Percentiles rank a stretch among this genome's conserved stretches.
phyloP scores from a whole-genome alignment of 495 filamentous ascomycete species.

The Acidomyces sp. region DNA sequence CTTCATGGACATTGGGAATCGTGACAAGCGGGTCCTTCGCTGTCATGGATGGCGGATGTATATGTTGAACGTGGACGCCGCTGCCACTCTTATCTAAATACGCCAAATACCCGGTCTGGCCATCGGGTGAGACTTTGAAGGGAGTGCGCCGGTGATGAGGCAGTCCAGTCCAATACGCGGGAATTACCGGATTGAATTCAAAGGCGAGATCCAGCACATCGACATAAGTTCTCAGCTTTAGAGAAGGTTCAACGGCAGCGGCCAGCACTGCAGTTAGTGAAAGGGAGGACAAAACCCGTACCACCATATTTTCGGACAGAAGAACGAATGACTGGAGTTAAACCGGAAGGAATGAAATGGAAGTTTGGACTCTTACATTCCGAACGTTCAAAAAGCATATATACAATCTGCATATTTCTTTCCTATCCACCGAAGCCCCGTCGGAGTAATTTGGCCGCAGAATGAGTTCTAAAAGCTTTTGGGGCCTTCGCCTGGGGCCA shows the following conservation, averaged over 20 bases:
- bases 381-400: too few species aligned
- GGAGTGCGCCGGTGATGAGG: conserved; percentile 43
- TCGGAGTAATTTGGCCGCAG: too few species aligned
- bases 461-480: too few species aligned
- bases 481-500: too few species aligned
- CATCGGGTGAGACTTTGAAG: conserved; percentile 39
- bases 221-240: conserved; percentile 30
- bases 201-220: conserved; percentile 33
- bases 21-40: conserved; percentile 35
- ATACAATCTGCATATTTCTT: too few species aligned
- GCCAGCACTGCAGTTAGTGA: conserved; percentile 6
- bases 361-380: too few species aligned
- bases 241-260: conserved; percentile 3
- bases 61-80: conserved; percentile 37
- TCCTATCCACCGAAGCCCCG: too few species aligned
- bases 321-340: too few species aligned
- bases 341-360: too few species aligned
- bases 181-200: conserved; percentile 38
- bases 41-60: conserved; percentile 34
- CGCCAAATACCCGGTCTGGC: conserved; percentile 39
- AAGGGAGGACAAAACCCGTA: too few species aligned
- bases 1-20: conserved; percentile 33
- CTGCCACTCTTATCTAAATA: conserved; percentile 38
- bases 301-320: too few species aligned
- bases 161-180: conserved; percentile 40